Base-by-base conservation (phyloP, 2,329 filamentous ascomycete genomes). In the Cordyceps javanica region DNA sequence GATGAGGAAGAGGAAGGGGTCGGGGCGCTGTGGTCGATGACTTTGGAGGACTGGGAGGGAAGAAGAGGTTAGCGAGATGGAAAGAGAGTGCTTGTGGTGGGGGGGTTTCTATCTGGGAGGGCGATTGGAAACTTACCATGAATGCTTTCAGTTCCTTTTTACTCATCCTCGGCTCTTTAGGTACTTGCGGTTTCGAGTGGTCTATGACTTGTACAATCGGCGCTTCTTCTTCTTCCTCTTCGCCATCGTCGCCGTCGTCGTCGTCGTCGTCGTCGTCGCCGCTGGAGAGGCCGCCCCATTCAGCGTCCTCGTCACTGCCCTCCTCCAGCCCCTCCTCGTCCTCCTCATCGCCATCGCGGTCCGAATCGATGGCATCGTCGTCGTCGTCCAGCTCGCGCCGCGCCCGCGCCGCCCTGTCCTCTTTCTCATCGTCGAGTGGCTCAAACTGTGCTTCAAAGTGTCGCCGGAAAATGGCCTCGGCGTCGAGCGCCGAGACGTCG, bases 371-470 rank as follows among this genome's bases (percentile, higher is more conserved):
- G 11, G 68, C 67, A 41, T 70, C 66, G 19, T 71, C 66, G 19
- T 68, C 68, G 21, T 67, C 60, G 21, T 68, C 60, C 28, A 58
- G 57, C n/a, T 63, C 67, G 5, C 68, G 64, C 21, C 73, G 73
- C 13, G 74, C 72, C 59, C 55, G 53, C 63, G 44, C 32, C 10
- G 34, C 13, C 8, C 48, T 34, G 25, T 62, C 42, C 62, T 62
- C 61, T 48, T 60, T 59, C 41, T 56, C 67, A 3, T 72, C 69
- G 41, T 77, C 77, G 39, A 96, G 71, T 9, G 93, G 91, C 68
- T 85, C 83, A 75, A 97, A 97, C 68, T 89, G 86, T 28, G 90
- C 83, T 73, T 97, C 94, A 68, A 97, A 97, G 69, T 93, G 88
- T 64, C 83, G 84, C 59, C 86, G 85, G 67, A 99, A 90, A 59